Evolutionary conservation across 768 basidiomycete species (phyloP), one percentile per base, ranked within the genome.

Genomic region (Termitomyces bulborhizus): DNA sequence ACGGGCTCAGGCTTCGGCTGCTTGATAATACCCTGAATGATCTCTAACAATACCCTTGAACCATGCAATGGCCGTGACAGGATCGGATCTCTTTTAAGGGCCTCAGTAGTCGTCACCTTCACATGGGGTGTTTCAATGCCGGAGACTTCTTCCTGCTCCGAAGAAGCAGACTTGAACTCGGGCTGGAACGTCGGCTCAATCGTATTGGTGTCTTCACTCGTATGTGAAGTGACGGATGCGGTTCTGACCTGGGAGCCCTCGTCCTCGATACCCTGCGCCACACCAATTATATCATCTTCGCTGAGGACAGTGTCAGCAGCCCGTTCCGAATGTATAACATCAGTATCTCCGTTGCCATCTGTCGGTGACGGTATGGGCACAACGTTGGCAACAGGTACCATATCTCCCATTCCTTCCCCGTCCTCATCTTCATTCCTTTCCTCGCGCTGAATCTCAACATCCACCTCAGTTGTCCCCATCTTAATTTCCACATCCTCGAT

Each of bases 31-130:
- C n/a, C n/a, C 26, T 18, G 15, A 5, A 60, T 18, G 16, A 55
- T 50, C 27, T 55, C 56, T 32, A 51, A 18, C 5, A 60, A 27
- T 26, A 57, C 9, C 26, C 31, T 55, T 27, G 61, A 49, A 34
- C 48, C 53, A 12, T 31, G 36, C 31, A 47, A 34, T n/a, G 39
- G 49, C 27, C 40, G 41, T 15, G 53, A 51, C 36, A 57, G 44
- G 1, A n/a, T 18, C 0, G 56, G 42, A 40, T 55, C 43, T 15
- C 51, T 60, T 42, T 56, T 46, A 24, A 56, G 13, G 16, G 36
- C 36, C 37, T 57, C 58, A 1, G 42, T 36, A 12, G 51, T 55
- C 18, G 41, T 24, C 40, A 31, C 11, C 42, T 32, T 24, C 21
- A 15, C 18, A 42, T 27, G 1, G 27, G n/a, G 5, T 15, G 9